Evolutionary conservation across 2,329 filamentous ascomycete species (phyloP).

Genomic region (Ceratocystis papillata): DNA sequence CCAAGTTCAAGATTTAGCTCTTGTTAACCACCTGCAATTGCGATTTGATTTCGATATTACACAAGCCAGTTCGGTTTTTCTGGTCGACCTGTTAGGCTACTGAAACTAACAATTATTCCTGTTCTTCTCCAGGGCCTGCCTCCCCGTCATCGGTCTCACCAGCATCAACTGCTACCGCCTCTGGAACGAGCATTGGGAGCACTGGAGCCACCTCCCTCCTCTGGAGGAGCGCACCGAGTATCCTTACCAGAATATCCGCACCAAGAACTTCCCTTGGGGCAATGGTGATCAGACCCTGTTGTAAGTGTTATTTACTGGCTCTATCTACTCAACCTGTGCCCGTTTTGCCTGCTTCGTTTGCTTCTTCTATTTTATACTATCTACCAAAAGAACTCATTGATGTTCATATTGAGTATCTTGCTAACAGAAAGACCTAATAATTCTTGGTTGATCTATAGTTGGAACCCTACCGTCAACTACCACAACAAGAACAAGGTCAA

Average conservation of each 20-base stretch:
- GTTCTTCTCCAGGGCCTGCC: conserved; percentile 50
- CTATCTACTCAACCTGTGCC: neutral
- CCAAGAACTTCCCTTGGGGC: conserved; percentile 92
- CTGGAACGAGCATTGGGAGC: conserved; percentile 96
- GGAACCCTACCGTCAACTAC: conserved; percentile 93
- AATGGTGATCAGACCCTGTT: conserved; percentile 84
- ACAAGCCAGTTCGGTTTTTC: neutral
- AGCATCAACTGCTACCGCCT: conserved; percentile 76
- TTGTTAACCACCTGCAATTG: no score
- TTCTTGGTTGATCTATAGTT: conserved; percentile 44
- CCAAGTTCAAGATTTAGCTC: no score
- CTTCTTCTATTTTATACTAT: no score
- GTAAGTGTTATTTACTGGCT: conserved; percentile 37
- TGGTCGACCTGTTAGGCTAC: neutral
- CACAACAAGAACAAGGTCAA: conserved; percentile 76
- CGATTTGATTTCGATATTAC: neutral
- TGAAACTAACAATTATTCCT: neutral
- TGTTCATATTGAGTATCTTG: no score
- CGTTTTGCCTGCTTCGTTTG: no score
- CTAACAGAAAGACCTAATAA: no score
- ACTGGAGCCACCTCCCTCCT: conserved; percentile 75
- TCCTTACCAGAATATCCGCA: conserved; percentile 93
- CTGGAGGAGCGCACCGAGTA: conserved; percentile 89
- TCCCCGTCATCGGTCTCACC: conserved; percentile 62
- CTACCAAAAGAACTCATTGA: no score